These are phyloP conservation scores for Carallia brachiata DNA, from an alignment of 345 rosid species.

Conservation along the genomic window DNA sequence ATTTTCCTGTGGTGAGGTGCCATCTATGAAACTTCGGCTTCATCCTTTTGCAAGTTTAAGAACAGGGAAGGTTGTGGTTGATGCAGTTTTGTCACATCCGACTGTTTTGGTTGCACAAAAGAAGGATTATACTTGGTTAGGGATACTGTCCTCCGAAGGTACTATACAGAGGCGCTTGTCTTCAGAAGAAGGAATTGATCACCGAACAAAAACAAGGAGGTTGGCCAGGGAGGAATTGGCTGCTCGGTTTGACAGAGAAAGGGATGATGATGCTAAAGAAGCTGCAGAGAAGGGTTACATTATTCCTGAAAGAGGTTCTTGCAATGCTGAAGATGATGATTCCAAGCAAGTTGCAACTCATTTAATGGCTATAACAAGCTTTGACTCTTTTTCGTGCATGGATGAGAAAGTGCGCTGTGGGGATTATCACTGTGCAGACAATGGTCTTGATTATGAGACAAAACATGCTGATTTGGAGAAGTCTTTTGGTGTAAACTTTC, in stretches of 20 bases:
- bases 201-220: conserved; percentile 82
- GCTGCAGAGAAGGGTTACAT: conserved; percentile 82
- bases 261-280: conserved; percentile 68
- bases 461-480: conserved; percentile 92
- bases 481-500: conserved; percentile 80
- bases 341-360: conserved; percentile 35
- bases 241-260: conserved; percentile 46
- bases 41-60: conserved; percentile 87
- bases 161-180: conserved; percentile 57
- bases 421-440: conserved; percentile 80
- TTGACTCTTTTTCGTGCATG: conserved; percentile 52
- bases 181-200: conserved; percentile 90
- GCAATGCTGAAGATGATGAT: conserved; percentile 39
- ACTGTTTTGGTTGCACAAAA: conserved; percentile 70
- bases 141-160: conserved; percentile 67
- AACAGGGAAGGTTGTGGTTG: conserved; percentile 83
- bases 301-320: conserved; percentile 44
- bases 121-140: conserved; percentile 90
- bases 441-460: conserved; percentile 69
- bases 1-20: conserved; percentile 88
- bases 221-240: conserved; percentile 72
- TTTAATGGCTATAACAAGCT: conserved; percentile 36
- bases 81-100: conserved; percentile 77
- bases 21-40: conserved; percentile 71
- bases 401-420: conserved; percentile 77